Evolutionary conservation across 352 stramenopile species (phyloP), one percentile per base, ranked within the genome.

Genomic region (Globisporangium carolinianum): DNA sequence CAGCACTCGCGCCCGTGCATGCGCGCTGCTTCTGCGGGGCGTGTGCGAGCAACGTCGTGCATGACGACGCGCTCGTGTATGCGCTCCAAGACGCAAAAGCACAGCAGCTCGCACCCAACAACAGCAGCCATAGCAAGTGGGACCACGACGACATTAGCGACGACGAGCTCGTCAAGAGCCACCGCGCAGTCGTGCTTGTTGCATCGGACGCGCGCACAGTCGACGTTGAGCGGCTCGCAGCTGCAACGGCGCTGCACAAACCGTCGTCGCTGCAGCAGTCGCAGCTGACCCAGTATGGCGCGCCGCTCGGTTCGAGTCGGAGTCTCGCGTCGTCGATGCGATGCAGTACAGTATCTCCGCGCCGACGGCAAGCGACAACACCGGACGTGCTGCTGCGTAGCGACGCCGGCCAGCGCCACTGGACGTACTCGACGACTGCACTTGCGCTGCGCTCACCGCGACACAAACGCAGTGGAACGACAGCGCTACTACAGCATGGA

Each of bases 11-110:
- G 1, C 47, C 61, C 3, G 56, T 62, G 5, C 46, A 74, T 0
- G 62, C 76, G 1, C 72, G 75, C 6, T 87, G 76, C 63, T 85
- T 89, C 48, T 89, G 79, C 53, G 74, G 75, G 46, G 62, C 73
- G 51, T 89, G 79, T 52, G 62, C 86, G 36, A 61, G 61, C 32
- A 83, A 72, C 37, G 72, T 87, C 42, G 48, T 82, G 18, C 73
- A 63, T 8, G 71, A 83, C 43, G 75, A 89, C 60, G 66, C 77
- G 17, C 69, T 68, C 35, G 50, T 72, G 43, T 87, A 83, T 35
- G 73, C 74, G 6, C 58, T 69, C 2, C 62, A 65, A 14, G 76
- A 89, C 52, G 67, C 76, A 4, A 62, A 69, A 37, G 39, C 32
- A 1, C 43, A 32, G 17, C 39, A 55, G 7, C 10, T 43, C 12